Percentiles rank a stretch among this genome's conserved stretches.
These are phyloP conservation scores for Barbarea vulgaris DNA, from an alignment of 345 rosid genomes.

Conservation along the genomic window DNA sequence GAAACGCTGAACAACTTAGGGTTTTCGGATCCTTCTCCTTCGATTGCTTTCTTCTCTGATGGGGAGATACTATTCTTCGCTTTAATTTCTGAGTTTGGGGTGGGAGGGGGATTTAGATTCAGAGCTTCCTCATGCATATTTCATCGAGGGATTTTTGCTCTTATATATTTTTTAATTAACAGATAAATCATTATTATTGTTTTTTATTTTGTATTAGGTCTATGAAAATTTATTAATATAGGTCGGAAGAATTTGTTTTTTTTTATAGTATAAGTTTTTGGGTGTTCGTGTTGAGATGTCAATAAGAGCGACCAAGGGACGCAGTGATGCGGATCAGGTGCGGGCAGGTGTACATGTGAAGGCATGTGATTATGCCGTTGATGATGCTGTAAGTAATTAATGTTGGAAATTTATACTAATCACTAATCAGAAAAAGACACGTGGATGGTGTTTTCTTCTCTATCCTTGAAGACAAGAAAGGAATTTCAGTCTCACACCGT, in stretches of 20 bases:
- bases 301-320: conserved; percentile 4
- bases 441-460: background rate
- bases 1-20: conserved; percentile 37
- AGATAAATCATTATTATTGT: background rate
- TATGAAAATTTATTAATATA: background rate
- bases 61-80: conserved; percentile 22
- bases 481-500: background rate
- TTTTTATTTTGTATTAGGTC: background rate
- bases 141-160: conserved; percentile 38
- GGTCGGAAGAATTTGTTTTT: background rate
- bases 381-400: conserved; percentile 24
- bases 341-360: conserved; percentile 38
- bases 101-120: conserved; percentile 30
- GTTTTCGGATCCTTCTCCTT: conserved; percentile 31
- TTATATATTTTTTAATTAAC: background rate
- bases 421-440: background rate
- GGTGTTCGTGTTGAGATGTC: conserved; percentile 34
- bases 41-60: background rate
- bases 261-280: background rate
- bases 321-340: conserved; percentile 33
- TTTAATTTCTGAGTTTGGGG: conserved; percentile 29
- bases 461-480: background rate
- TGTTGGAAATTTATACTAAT: background rate
- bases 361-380: conserved; percentile 31
- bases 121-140: conserved; percentile 45